Percentiles rank a stretch among this genome's conserved stretches.
Conservation (phyloP, 2,329 filamentous ascomycete genomes). For the Trichoderma sp. region DNA sequence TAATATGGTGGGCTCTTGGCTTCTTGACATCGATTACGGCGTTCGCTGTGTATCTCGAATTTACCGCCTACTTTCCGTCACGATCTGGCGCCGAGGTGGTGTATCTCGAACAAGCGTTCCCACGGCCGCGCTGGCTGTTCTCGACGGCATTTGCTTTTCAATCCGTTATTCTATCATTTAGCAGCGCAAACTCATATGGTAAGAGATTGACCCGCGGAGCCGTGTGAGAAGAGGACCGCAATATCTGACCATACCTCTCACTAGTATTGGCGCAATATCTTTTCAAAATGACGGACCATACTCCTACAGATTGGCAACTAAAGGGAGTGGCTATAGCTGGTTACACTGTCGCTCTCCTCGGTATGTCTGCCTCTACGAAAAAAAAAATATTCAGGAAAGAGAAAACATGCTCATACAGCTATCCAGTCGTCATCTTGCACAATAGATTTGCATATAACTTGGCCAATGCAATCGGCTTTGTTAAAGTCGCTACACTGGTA, state of each 20-base stretch:
- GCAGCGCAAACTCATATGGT: slow-evolving; percentile 59
- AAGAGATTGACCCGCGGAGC: slow-evolving; percentile 23
- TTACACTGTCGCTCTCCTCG: slow-evolving; percentile 56
- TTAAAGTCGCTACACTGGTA: slow-evolving; percentile 61
- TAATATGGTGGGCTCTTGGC: slow-evolving; percentile 65
- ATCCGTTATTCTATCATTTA: slow-evolving; percentile 61
- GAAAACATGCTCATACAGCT: not conserved
- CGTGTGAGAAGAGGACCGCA: not conserved
- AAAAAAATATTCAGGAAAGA: not conserved
- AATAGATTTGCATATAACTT: slow-evolving; percentile 56
- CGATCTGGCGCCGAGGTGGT: slow-evolving; percentile 64
- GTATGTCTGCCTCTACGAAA: slow-evolving; percentile 35
- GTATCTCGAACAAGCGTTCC: slow-evolving; percentile 66
- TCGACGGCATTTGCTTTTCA: slow-evolving; percentile 63
- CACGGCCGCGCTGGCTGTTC: slow-evolving; percentile 61
- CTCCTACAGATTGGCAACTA: slow-evolving; percentile 57
- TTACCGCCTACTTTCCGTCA: slow-evolving; percentile 62
- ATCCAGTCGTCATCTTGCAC: slow-evolving; percentile 43
- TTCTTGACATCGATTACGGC: slow-evolving; percentile 55
- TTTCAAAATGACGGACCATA: slow-evolving; percentile 52
- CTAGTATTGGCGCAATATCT: slow-evolving; percentile 60
- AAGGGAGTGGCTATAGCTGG: slow-evolving; percentile 65
- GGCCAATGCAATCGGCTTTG: slow-evolving; percentile 53
- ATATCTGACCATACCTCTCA: not conserved
- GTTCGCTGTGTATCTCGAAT: slow-evolving; percentile 60